Percentiles rank a stretch among this genome's conserved stretches.
phyloP scores from a whole-genome alignment of 2,329 filamentous ascomycete genomes.

The Rutstroemia sydowiana region DNA sequence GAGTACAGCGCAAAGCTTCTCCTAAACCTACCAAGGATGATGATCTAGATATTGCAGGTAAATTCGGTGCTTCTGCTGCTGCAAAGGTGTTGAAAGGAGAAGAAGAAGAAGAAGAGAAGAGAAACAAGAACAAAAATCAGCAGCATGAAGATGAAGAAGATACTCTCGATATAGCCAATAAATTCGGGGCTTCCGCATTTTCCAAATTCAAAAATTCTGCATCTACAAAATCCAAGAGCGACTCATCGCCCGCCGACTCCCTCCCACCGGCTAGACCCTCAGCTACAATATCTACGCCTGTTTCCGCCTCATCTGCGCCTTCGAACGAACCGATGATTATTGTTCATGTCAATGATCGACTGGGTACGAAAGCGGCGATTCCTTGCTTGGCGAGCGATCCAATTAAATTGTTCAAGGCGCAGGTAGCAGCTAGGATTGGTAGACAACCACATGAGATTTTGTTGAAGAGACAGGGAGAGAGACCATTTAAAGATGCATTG shows the following conservation, averaged over 20 bases:
- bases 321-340: conserved; percentile 76
- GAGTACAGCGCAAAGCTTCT: too few species aligned
- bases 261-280: conserved; percentile 20
- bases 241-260: conserved; percentile 1
- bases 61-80: conserved; percentile 21
- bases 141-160: conserved; percentile 10
- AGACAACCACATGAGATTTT: conserved; percentile 86
- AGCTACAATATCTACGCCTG: conserved; percentile 10
- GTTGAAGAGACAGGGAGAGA: conserved; percentile 82
- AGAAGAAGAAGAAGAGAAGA: conserved; percentile 8
- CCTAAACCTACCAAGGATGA: conserved; percentile 26
- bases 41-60: conserved; percentile 28
- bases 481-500: conserved; percentile 87
- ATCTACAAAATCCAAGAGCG: not conserved
- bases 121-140: conserved; percentile 8
- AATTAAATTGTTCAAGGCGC: conserved; percentile 80
- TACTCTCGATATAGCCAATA: conserved; percentile 6
- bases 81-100: not conserved
- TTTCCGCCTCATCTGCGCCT: conserved; percentile 16
- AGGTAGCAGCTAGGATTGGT: conserved; percentile 84
- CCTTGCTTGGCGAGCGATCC: conserved; percentile 81
- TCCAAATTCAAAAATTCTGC: conserved; percentile 5
- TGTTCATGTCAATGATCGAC: conserved; percentile 87
- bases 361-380: conserved; percentile 92
- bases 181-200: conserved; percentile 7